These are phyloP conservation scores for Rhizopogon vesiculosus DNA, from an alignment of 768 basidiomycete species.

Conservation along the genomic window DNA sequence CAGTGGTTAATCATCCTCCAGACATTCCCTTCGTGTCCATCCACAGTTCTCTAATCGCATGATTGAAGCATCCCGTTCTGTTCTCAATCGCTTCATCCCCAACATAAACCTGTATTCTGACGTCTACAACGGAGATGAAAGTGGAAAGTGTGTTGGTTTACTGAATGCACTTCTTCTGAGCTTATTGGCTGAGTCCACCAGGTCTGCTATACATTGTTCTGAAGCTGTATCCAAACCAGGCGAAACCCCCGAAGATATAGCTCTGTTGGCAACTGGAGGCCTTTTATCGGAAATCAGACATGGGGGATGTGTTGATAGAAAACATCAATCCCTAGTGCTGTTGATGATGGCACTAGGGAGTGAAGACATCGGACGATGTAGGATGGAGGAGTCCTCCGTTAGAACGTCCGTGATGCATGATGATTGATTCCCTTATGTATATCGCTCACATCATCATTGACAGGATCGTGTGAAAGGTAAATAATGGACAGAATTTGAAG, in stretches of 20 bases:
- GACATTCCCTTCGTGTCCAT: conserved; percentile 93
- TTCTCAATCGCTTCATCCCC: conserved; percentile 94
- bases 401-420: conserved; percentile 73
- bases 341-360: conserved; percentile 95
- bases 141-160: conserved; percentile 73
- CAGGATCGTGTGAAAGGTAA: too few relatives aligned
- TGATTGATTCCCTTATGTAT: neutral
- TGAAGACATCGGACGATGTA: conserved; percentile 90
- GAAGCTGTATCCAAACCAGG: conserved; percentile 84
- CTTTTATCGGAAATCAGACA: conserved; percentile 73
- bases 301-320: conserved; percentile 89
- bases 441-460: conserved; percentile 3
- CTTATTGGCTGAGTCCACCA: conserved; percentile 88
- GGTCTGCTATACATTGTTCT: conserved; percentile 79
- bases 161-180: conserved; percentile 39
- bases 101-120: conserved; percentile 99
- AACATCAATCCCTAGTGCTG: conserved; percentile 82
- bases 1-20: conserved; percentile 24
- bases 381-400: conserved; percentile 77
- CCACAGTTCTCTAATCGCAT: conserved; percentile 98
- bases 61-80: conserved; percentile 90
- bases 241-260: conserved; percentile 90
- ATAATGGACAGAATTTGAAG: too few relatives aligned
- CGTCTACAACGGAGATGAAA: conserved; percentile 96
- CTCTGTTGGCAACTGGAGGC: conserved; percentile 70